Percentiles rank a stretch among this genome's conserved stretches.
Evolutionary conservation across 805 yeast genomes (phyloP).

Genomic region (Torulaspora gathmanii): DNA sequence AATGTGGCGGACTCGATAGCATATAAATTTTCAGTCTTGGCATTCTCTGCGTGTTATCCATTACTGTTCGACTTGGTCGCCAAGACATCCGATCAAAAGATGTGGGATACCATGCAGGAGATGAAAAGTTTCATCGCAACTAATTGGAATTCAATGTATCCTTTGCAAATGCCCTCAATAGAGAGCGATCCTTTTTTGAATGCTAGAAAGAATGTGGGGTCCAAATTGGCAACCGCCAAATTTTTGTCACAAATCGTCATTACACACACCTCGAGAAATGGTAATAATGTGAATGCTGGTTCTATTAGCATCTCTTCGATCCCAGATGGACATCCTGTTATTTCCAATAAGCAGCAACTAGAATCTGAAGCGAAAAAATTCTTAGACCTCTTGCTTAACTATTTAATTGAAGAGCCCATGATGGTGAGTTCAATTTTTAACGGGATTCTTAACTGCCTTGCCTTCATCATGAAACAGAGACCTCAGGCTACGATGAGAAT

Average conservation of each 20-base stretch:
- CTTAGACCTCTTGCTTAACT: constrained; percentile 58
- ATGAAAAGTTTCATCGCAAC: constrained; percentile 57
- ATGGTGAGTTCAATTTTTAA: constrained; percentile 56
- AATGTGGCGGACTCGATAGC: constrained; percentile 29
- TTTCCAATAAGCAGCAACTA: constrained; percentile 45
- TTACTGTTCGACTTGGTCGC: constrained; percentile 43
- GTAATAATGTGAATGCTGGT: constrained; percentile 19
- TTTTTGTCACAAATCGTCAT: constrained; percentile 58
- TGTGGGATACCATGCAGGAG: constrained; percentile 53
- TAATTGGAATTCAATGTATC: constrained; percentile 56
- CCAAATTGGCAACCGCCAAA: constrained; percentile 66
- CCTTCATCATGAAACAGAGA: constrained; percentile 60
- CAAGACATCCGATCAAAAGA: constrained; percentile 36
- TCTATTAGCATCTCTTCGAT: constrained; percentile 44
- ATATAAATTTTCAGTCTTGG: constrained; percentile 39
- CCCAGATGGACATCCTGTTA: constrained; percentile 60
- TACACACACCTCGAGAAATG: constrained; percentile 45
- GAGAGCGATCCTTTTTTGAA: constrained; percentile 35
- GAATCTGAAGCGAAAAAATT: constrained; percentile 69
- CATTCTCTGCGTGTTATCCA: constrained; percentile 44
- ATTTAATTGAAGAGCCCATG: constrained; percentile 52
- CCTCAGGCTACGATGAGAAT: constrained; percentile 56
- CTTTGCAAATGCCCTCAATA: constrained; percentile 38
- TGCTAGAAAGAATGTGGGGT: constrained; percentile 47
- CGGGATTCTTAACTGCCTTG: constrained; percentile 61